Conservation (phyloP, 1,139 yeast genomes). For the Yamadazyma atlantica region DNA sequence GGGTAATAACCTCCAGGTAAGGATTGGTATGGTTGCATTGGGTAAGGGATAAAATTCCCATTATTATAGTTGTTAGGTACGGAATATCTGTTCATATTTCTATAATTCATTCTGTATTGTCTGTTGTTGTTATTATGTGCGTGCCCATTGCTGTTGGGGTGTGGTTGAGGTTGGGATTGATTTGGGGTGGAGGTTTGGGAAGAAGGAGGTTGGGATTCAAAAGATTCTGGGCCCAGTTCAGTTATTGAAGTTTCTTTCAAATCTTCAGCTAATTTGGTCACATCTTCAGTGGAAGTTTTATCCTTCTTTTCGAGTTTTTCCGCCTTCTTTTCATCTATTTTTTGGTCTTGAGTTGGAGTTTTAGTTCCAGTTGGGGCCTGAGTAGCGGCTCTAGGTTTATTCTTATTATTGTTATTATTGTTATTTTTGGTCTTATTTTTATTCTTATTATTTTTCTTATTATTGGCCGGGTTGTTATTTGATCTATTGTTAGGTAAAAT, state of each 20-base stretch:
- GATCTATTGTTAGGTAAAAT: slow-evolving; percentile 36
- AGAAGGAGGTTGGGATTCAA: slow-evolving; percentile 2
- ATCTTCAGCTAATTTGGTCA: slow-evolving; percentile 9
- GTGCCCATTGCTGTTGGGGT: slow-evolving; percentile 4
- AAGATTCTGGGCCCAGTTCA: slow-evolving; percentile 3
- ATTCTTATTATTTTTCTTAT: slow-evolving; percentile 33
- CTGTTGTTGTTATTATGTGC: slow-evolving; percentile 13
- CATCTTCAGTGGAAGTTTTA: slow-evolving; percentile 2
- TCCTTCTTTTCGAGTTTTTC: background rate
- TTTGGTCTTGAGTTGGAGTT: background rate
- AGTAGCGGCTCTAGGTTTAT: background rate
- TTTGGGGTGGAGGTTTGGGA: slow-evolving; percentile 2
- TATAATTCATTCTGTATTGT: slow-evolving; percentile 16
- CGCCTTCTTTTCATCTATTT: background rate
- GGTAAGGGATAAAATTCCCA: slow-evolving; percentile 14
- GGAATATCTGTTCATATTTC: slow-evolving; percentile 15
- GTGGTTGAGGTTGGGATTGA: slow-evolving; percentile 3
- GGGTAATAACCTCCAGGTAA: slow-evolving; percentile 15
- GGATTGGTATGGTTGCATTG: slow-evolving; percentile 15
- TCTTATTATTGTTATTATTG: slow-evolving; percentile 1
- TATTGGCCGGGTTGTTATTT: slow-evolving; percentile 15
- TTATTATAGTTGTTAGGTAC: slow-evolving; percentile 13
- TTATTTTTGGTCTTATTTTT: background rate
- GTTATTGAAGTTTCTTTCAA: slow-evolving; percentile 4
- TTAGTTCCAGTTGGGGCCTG: too few relatives aligned